These are phyloP conservation scores for Rhodamnia argentea DNA, from an alignment of 345 rosid genomes.

Conservation along the genomic window DNA sequence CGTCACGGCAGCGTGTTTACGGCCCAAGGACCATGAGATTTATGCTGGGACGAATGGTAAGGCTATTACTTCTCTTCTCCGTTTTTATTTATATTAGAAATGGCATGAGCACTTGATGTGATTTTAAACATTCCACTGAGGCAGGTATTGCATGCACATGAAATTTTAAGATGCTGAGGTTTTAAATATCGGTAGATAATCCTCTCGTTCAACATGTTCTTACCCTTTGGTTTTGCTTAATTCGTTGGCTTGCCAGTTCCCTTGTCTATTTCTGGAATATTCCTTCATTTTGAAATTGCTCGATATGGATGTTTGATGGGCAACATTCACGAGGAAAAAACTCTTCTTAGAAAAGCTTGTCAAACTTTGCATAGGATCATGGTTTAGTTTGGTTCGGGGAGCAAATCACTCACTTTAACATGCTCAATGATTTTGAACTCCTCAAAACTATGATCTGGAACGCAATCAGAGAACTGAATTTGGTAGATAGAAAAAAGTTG, in stretches of 20 bases:
- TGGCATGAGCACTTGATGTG: not conserved
- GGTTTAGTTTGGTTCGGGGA: not conserved
- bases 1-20: conserved; percentile 69
- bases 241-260: not conserved
- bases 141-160: not conserved
- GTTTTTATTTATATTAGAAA: not conserved
- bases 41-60: conserved; percentile 85
- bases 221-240: not conserved
- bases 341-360: not conserved
- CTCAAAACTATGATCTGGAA: not conserved
- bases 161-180: not conserved
- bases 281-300: not conserved
- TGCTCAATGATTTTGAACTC: not conserved
- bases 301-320: not conserved
- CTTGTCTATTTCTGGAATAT: not conserved
- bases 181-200: not conserved
- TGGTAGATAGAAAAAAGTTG: not conserved
- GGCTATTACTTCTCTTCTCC: not conserved
- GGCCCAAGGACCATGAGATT: conserved; percentile 65
- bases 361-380: not conserved
- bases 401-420: not conserved
- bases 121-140: not conserved
- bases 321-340: not conserved
- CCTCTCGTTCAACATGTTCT: not conserved
- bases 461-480: not conserved